Base-by-base conservation (phyloP, 331 rosid species). In the Cydonia oblonga region DNA sequence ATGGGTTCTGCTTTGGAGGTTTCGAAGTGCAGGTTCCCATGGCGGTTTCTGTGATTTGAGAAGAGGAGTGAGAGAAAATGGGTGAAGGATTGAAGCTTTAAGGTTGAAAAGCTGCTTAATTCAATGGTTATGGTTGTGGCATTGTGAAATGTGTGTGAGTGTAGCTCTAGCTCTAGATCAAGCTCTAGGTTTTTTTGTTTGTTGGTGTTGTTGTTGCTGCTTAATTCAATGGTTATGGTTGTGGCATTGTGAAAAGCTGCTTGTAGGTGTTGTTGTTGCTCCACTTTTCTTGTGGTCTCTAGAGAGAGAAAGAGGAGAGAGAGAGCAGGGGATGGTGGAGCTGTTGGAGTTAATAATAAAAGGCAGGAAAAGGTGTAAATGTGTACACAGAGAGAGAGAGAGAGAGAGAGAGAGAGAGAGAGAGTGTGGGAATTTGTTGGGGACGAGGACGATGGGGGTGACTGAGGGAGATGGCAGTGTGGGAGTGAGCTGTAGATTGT, bases 11-110 rank as follows among this genome's bases (percentile, higher is more conserved):
- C 68, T 81, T 90, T 9, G 86, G 89, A 9, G 96, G 96, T 81
- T 90, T 95, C 13, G 99, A 95, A 35, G 97, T 90, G 83, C 97
- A 95, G 72, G 75, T 80, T 74, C 99, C 99, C 99, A 95, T 92
- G 79, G 80, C 2, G 8, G 7, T 16, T 25, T 59, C 66, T 28
- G 40, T 9, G n/a, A 15, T 62, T 33, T 28, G 23, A 62, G 42
- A 16, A 20, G 42, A 16, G 23, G 33, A 62, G 33, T 30, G 44
- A 62, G 67, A 62, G 67, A 30, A 62, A 62, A 19, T 30, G 26
- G 26, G 68, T 33, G n/a, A n/a, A 33, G 10, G 49, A 7, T 64
- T 64, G 68, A 64, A 33, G 25, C 24, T 32, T 64, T n/a, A 40
- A 40, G 46, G 46, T 35, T 35, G 42, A 62, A 29, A 29, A 58